Base-by-base conservation (phyloP, 345 rosid genomes). In the Camelina sativa region DNA sequence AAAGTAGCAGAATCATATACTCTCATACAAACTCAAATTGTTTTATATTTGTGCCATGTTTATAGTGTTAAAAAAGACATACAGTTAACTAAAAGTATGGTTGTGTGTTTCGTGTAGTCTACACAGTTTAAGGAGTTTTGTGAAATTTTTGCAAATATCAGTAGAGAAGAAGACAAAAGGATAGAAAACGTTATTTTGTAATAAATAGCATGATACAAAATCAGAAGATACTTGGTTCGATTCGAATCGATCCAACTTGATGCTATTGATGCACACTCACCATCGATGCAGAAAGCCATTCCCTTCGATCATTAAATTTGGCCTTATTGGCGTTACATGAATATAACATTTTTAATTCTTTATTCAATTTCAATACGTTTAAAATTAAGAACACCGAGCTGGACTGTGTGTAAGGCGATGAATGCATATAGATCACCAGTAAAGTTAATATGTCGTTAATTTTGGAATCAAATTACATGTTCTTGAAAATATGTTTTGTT, bases 241-340 rank as follows among this genome's bases (percentile, higher is more conserved):
- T 37, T 37, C 34, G 19, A 50, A 37, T 51, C 37, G 15, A 30
- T 67, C 73, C 79, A 51, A 75, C 51, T 5, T 19, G 46, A 47
- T 65, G 65, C 40, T 28, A 50, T 5, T 30, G 46, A 47, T 65
- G 72, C 30, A 43, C 51, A 30, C 51, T 62, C 11, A 30, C 47
- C 48, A 9, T 63, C 44, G 63, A 25, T 74, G 17, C 67, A 74
- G 35, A 40, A 74, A 20, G 37, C 44, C 73, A 67, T 67, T 75
- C 46, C 52, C 25, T 47, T 52, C 19, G 11, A 47, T 58, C 73
- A 66, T 47, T 4, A 74, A 32, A 32, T 0, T 46, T 32, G 65
- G 6, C 69, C 69, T 12, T 16, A 25, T 46, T 64, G 68, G 16
- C 38, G 6, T 54, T 54, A 40, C 62, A 23, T 37, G 38, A 16